Percentiles rank a stretch among this genome's conserved stretches.
Conservation (phyloP, 2,329 filamentous ascomycete species). For the Taxawa tesnikishii region DNA sequence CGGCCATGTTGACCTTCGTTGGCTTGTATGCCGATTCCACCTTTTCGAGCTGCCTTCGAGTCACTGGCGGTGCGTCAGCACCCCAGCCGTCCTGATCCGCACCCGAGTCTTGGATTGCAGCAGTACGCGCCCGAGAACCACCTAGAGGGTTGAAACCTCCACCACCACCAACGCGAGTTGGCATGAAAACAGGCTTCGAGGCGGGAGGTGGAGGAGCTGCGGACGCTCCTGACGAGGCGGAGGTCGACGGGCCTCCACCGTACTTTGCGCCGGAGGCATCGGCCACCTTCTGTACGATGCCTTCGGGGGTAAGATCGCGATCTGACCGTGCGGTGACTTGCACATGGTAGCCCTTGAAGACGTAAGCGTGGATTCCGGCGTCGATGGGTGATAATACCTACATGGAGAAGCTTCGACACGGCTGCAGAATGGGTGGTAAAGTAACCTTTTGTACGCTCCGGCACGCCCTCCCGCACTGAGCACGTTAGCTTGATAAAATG, state of each 20-base stretch:
- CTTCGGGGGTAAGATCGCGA: slow-evolving; percentile 72
- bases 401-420: slow-evolving; percentile 83
- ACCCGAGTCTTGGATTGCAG: slow-evolving; percentile 36
- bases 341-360: slow-evolving; percentile 71
- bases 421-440: slow-evolving; percentile 89
- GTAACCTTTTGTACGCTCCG: slow-evolving; percentile 96
- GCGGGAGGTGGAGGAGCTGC: slow-evolving; percentile 56
- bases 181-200: slow-evolving; percentile 86
- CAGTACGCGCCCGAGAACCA: slow-evolving; percentile 48
- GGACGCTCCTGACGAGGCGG: slow-evolving; percentile 23
- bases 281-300: slow-evolving; percentile 83
- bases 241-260: slow-evolving; percentile 51
- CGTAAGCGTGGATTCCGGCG: slow-evolving; percentile 2
- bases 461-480: slow-evolving; percentile 86
- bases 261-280: slow-evolving; percentile 95
- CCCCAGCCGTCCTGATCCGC: slow-evolving; percentile 89
- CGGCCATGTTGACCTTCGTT: slow-evolving; percentile 86
- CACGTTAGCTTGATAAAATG: too few species aligned
- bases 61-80: slow-evolving; percentile 80
- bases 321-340: slow-evolving; percentile 93
- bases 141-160: slow-evolving; percentile 56
- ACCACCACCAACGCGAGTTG: slow-evolving; percentile 46
- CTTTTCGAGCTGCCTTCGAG: slow-evolving; percentile 78
- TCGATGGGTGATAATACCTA: slow-evolving; percentile 23
- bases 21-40: slow-evolving; percentile 88